Conservation (phyloP, 2,329 filamentous ascomycete genomes). For the Ceratocystis destructans region DNA sequence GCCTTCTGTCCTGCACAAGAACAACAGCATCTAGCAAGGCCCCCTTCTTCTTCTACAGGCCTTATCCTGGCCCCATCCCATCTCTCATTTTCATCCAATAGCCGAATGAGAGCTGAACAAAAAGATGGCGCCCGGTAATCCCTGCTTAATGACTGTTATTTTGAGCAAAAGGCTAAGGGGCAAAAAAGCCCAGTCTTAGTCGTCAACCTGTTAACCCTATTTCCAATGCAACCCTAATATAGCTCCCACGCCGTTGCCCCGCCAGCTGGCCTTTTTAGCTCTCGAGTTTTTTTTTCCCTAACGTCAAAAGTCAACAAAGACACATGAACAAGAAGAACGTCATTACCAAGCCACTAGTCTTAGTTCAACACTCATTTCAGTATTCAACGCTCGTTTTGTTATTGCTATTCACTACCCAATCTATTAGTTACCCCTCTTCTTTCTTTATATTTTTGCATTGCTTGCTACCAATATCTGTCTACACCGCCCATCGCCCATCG, state of each 20-base stretch:
- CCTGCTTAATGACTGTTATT: not conserved
- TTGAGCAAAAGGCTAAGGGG: no score
- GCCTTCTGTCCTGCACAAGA: not conserved
- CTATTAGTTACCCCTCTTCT: not conserved
- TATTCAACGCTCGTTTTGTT: no score
- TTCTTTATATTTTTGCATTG: not conserved
- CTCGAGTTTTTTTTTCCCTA: not conserved
- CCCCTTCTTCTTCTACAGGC: no score
- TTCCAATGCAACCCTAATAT: not conserved
- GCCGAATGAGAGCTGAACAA: slow-evolving; percentile 6
- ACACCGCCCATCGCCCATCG: not conserved
- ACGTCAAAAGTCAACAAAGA: not conserved
- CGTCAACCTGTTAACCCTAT: not conserved
- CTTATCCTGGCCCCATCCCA: not conserved
- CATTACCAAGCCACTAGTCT: no score
- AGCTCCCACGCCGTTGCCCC: not conserved
- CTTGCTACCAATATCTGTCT: not conserved
- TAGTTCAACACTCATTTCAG: no score
- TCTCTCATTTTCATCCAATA: not conserved
- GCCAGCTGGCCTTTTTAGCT: slow-evolving; percentile 1
- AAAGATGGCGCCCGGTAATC: not conserved
- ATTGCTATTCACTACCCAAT: not conserved
- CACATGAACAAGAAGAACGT: not conserved
- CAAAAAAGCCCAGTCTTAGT: not conserved
- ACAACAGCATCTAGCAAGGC: no score